Evolutionary conservation across 2,329 filamentous ascomycete species (phyloP).

Genomic region (Orbilia javanica): DNA sequence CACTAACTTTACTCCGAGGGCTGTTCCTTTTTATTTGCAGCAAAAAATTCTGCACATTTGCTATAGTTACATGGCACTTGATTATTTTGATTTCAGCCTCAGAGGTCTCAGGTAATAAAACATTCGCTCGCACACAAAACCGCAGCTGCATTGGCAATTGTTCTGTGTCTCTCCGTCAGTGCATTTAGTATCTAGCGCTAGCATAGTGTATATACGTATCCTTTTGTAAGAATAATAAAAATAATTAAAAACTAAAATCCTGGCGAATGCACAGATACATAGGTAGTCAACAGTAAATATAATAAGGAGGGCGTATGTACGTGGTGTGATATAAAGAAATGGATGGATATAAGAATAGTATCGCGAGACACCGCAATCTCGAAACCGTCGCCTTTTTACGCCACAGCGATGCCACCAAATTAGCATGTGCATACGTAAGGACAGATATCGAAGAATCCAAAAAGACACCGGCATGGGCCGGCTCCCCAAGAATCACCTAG

Average conservation of each 20-base stretch:
- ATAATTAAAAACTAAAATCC: too few relatives aligned
- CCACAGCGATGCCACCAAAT: slow-evolving; percentile 43
- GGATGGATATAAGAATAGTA: slow-evolving; percentile 20
- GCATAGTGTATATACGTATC: too few relatives aligned
- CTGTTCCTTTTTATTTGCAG: background rate
- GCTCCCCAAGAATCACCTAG: slow-evolving; percentile 8
- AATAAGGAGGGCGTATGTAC: background rate
- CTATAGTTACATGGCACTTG: background rate
- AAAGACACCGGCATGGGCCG: background rate
- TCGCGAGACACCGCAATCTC: slow-evolving; percentile 18
- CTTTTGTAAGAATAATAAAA: too few relatives aligned
- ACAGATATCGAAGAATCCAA: slow-evolving; percentile 39
- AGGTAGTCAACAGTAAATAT: too few relatives aligned
- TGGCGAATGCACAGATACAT: background rate
- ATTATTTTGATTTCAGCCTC: slow-evolving; percentile 14
- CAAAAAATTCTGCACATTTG: slow-evolving; percentile 35
- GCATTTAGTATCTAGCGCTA: too few relatives aligned
- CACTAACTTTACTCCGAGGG: slow-evolving; percentile 6
- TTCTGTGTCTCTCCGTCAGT: too few relatives aligned
- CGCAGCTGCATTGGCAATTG: too few relatives aligned
- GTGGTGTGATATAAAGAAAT: background rate
- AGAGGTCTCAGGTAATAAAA: background rate
- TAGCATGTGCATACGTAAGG: slow-evolving; percentile 52
- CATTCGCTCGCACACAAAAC: background rate
- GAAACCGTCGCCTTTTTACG: slow-evolving; percentile 14